Percentiles rank a stretch among this genome's conserved stretches.
phyloP scores from a whole-genome alignment of 2,329 filamentous ascomycete species.

The Colletotrichum lini region DNA sequence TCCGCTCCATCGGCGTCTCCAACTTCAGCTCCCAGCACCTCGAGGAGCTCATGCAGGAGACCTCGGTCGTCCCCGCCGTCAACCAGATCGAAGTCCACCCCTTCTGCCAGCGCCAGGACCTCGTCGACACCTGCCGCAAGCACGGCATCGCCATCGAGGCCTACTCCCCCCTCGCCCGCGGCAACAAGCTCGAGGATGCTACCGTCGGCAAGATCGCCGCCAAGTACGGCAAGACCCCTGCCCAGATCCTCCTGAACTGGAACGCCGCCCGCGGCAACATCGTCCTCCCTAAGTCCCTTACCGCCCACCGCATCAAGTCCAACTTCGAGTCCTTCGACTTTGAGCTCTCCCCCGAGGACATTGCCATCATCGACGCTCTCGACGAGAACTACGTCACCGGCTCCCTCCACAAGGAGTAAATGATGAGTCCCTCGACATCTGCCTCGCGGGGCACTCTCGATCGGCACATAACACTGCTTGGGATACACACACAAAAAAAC shows the following conservation, averaged over 20 bases:
- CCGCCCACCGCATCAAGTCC: conserved; percentile 69
- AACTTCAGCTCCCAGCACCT: conserved; percentile 54
- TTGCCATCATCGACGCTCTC: conserved; percentile 51
- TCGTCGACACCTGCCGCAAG: conserved; percentile 71
- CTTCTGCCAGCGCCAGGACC: conserved; percentile 65
- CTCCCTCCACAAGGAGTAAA: conserved; percentile 58
- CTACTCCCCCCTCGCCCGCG: conserved; percentile 63
- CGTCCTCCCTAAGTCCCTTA: conserved; percentile 76
- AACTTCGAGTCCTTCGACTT: conserved; percentile 78
- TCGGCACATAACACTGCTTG: conserved; percentile 25
- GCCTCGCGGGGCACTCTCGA: conserved; percentile 17
- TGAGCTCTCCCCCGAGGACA: conserved; percentile 68
- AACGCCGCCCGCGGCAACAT: conserved; percentile 70
- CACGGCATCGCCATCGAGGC: conserved; percentile 72
- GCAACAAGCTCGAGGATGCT: conserved; percentile 65
- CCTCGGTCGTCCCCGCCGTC: conserved; percentile 64
- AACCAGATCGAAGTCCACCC: conserved; percentile 76
- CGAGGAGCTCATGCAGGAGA: conserved; percentile 54
- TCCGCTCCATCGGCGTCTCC: conserved; percentile 60
- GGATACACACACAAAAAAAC: neutral
- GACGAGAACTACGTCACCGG: conserved; percentile 48
- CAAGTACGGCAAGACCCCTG: conserved; percentile 68
- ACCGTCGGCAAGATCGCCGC: conserved; percentile 67
- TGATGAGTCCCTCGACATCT: conserved; percentile 16
- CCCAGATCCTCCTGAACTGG: conserved; percentile 73